Evolutionary conservation across 371 early-diverging fungal species (phyloP).

Genomic region (Globomyces sp.): DNA sequence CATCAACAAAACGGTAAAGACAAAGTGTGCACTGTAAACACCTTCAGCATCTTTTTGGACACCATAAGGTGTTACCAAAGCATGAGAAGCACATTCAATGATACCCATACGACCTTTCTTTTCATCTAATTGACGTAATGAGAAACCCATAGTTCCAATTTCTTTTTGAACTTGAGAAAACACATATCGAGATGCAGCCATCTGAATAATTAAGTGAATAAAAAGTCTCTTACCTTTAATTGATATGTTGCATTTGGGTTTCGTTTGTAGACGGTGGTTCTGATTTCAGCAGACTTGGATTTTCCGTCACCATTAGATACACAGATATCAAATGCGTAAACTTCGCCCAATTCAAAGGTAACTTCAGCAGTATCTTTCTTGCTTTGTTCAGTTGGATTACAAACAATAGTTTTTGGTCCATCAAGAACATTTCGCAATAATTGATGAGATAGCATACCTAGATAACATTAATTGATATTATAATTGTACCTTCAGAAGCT

Average conservation of each 20-base stretch:
- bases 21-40: conserved; percentile 80
- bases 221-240: conserved; percentile 51
- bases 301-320: conserved; percentile 81
- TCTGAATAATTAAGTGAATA: conserved; percentile 22
- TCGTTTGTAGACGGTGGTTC: conserved; percentile 82
- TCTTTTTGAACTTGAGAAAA: conserved; percentile 68
- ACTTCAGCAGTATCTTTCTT: conserved; percentile 64
- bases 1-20: conserved; percentile 79
- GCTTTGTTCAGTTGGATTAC: conserved; percentile 77
- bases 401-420: conserved; percentile 77
- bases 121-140: conserved; percentile 62
- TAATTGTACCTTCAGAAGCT: conserved; percentile 70
- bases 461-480: not conserved
- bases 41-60: conserved; percentile 74
- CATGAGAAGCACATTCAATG: conserved; percentile 72
- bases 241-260: conserved; percentile 74
- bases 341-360: conserved; percentile 66
- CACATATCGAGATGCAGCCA: conserved; percentile 76
- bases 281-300: conserved; percentile 54
- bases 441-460: conserved; percentile 73
- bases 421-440: conserved; percentile 83
- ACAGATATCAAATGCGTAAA: conserved; percentile 48
- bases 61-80: conserved; percentile 71
- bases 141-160: conserved; percentile 83
- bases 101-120: conserved; percentile 83